These are phyloP conservation scores for Ceratocystis diversiconidia DNA, from an alignment of 2,329 filamentous ascomycete genomes.

Conservation along the genomic window DNA sequence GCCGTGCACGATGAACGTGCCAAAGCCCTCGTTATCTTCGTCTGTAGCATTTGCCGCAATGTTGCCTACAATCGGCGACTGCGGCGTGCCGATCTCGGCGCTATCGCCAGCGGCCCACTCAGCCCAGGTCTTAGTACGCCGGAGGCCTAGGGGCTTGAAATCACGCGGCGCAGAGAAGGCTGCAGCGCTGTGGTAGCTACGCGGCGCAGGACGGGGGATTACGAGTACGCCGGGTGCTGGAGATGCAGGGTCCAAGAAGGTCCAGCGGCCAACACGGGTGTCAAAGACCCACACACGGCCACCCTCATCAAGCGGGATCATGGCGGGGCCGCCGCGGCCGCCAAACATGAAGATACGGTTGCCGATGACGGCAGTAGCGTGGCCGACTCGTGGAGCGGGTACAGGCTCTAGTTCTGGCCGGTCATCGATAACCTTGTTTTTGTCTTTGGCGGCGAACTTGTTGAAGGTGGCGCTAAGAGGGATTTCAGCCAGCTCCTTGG, in stretches of 20 bases:
- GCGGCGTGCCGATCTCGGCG: conserved; percentile 41
- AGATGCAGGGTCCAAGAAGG: conserved; percentile 42
- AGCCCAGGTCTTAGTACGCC: conserved; percentile 34
- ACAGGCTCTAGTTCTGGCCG: conserved; percentile 30
- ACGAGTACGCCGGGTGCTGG: conserved; percentile 30
- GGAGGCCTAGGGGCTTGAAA: conserved; percentile 28
- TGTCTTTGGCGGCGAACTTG: conserved; percentile 22
- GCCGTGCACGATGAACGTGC: conserved; percentile 62
- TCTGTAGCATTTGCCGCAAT: conserved; percentile 45
- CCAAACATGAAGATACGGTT: conserved; percentile 68
- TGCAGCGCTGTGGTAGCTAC: conserved; percentile 56
- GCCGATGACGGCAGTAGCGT: conserved; percentile 54
- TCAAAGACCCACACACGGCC: conserved; percentile 68
- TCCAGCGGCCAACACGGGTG: conserved; percentile 50
- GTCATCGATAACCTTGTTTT: conserved; percentile 27
- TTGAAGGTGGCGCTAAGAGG: conserved; percentile 26
- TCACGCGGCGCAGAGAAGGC: conserved; percentile 43
- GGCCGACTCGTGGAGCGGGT: conserved; percentile 56
- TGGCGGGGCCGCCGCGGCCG: conserved; percentile 55
- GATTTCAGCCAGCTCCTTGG: conserved; percentile 30
- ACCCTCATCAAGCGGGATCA: conserved; percentile 57
- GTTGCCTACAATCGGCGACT: conserved; percentile 42
- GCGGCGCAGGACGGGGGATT: conserved; percentile 40
- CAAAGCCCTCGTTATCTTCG: conserved; percentile 46
- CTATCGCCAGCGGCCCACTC: conserved; percentile 43